Percentiles rank a stretch among this genome's conserved stretches.
Conservation (phyloP, 78 protist species). For the Dictyostelium purpureum region DNA sequence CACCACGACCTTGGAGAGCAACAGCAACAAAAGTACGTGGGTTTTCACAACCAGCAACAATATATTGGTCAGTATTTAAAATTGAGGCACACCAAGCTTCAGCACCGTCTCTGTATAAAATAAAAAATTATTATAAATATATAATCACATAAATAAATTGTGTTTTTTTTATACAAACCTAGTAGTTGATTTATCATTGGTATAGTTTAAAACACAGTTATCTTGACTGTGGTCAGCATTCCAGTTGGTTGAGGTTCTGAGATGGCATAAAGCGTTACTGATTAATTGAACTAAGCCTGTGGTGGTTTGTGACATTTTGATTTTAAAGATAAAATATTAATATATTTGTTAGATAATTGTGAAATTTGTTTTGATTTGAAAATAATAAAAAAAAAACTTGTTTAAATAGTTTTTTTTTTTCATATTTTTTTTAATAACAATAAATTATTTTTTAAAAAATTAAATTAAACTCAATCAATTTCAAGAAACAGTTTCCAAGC, state of each 20-base stretch:
- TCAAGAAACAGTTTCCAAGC: not conserved
- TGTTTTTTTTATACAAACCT: no score
- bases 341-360: not conserved
- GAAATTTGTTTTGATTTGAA: not conserved
- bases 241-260: not conserved
- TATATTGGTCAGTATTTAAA: conserved; percentile 12
- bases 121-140: no score
- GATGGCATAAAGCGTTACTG: not conserved
- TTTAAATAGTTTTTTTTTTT: not conserved
- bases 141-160: no score
- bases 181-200: not conserved
- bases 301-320: not conserved
- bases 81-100: conserved; percentile 9
- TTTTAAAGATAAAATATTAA: not conserved
- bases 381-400: not conserved
- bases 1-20: conserved; percentile 50
- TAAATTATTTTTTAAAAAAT: not conserved
- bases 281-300: not conserved
- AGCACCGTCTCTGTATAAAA: not conserved
- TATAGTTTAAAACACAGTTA: not conserved
- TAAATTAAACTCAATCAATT: not conserved
- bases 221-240: not conserved
- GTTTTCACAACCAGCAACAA: not conserved
- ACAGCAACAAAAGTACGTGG: conserved; percentile 1
- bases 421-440: not conserved